phyloP scores from a whole-genome alignment of 2,329 filamentous ascomycete species.

The Leptographium procerum region DNA sequence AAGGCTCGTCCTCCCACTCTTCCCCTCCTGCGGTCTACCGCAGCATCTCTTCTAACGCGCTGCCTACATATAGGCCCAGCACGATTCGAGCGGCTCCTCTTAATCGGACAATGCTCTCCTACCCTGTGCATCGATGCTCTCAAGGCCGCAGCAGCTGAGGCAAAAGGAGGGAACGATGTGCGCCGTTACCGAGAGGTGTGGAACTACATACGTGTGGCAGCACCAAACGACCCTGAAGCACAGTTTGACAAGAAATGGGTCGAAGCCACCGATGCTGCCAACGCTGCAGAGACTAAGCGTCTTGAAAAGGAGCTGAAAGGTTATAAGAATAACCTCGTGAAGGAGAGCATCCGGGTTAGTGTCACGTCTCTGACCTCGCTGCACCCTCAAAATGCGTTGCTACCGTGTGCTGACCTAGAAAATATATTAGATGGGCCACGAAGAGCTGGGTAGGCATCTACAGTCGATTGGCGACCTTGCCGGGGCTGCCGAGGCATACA shows the following conservation, averaged over 20 bases:
- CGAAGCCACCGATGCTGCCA: constrained; percentile 52
- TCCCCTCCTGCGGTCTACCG: background rate
- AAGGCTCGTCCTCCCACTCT: constrained; percentile 39
- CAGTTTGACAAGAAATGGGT: constrained; percentile 63
- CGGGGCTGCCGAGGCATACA: constrained; percentile 65
- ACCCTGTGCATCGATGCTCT: constrained; percentile 70
- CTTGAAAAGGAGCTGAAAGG: constrained; percentile 77
- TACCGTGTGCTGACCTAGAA: background rate
- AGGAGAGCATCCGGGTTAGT: constrained; percentile 83
- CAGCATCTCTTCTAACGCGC: background rate
- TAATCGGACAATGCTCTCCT: constrained; percentile 70
- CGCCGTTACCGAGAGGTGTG: constrained; percentile 58
- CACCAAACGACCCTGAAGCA: constrained; percentile 58
- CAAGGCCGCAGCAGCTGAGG: constrained; percentile 62
- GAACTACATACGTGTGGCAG: constrained; percentile 49
- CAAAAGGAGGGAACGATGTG: constrained; percentile 66
- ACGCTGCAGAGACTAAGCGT: constrained; percentile 59
- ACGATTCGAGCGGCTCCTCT: constrained; percentile 65
- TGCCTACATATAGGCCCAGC: constrained; percentile 54
- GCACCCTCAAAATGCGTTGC: background rate
- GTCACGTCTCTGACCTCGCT: background rate
- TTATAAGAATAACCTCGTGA: constrained; percentile 95
- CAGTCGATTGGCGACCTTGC: constrained; percentile 65
- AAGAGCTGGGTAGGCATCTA: constrained; percentile 78
- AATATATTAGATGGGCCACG: constrained; percentile 68